Base-by-base conservation (phyloP, 805 yeast species). In the Sugiyamaella mastotermitis region DNA sequence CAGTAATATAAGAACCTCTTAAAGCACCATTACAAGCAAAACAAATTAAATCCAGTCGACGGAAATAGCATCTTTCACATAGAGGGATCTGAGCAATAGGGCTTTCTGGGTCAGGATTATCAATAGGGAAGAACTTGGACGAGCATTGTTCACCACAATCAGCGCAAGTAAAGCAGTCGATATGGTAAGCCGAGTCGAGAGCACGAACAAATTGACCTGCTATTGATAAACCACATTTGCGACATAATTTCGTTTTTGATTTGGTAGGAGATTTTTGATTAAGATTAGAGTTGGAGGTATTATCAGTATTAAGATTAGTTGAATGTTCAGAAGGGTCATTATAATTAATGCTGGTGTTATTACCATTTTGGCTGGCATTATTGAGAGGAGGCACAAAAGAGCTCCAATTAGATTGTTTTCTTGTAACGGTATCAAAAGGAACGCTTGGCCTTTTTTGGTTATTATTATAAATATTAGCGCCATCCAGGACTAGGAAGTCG, bases 1-100 rank as follows among this genome's bases (percentile, higher is more conserved):
- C 97, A 1, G 95, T 88, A 42, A 88, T 87, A 61, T 90, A 90
- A 1, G 95, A 83, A 0, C 97, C 97, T 50, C 96, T 65, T 35
- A 94, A 68, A 3, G 95, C 95, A 18, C 72, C 74, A 47, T 84
- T 76, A 63, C 99, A 92, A 13, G 78, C 83, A 53, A 71, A 74
- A 56, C 99, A 92, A n/a, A 92, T 74, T 36, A 92, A 69, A 41
- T 84, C 83, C 40, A 87, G 72, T 49, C 94, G 74, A 55, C 75
- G 78, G 66, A 92, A 92, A 59, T 87, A 92, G 61, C 92, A 94
- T 49, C 77, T 83, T 62, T 92, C 98, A 62, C 99, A 92, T 19
- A 92, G 68, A 31, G 37, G 37, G 20, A 65, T 57, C 3, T 56
- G 64, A n/a, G 60, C 58, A 20, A 16, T 2, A 3, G 28, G 26